Evolutionary conservation across 2,329 filamentous ascomycete species (phyloP).

Genomic region (Fusarium phyllophilum): DNA sequence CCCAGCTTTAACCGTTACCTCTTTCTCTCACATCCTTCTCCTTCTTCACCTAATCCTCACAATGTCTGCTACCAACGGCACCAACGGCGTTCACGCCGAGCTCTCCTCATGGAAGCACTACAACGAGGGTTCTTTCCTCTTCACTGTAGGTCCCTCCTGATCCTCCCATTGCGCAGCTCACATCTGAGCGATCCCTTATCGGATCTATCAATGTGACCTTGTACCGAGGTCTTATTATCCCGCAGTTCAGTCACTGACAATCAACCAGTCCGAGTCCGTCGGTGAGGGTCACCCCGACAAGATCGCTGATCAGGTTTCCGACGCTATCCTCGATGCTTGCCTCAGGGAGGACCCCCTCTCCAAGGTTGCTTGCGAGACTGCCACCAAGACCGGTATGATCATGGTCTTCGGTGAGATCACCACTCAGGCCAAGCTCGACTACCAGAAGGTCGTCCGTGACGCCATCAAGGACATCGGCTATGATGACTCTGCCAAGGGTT

Average conservation of each 20-base stretch:
- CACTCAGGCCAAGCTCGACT: constrained; percentile 94
- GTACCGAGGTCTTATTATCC: constrained; percentile 11
- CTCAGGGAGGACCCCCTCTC: constrained; percentile 93
- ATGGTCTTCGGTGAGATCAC: constrained; percentile 99
- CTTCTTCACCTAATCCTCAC: constrained; percentile 50
- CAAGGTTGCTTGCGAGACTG: constrained; percentile 99
- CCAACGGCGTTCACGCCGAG: constrained; percentile 51
- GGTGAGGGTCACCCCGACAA: constrained; percentile 95
- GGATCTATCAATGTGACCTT: neutral
- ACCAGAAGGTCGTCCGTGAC: constrained; percentile 95
- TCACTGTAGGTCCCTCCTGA: constrained; percentile 68
- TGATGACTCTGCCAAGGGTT: constrained; percentile 95
- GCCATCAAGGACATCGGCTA: constrained; percentile 99
- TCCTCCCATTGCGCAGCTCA: neutral
- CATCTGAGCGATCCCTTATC: neutral
- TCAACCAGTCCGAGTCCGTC: constrained; percentile 80
- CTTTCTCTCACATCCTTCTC: constrained; percentile 24
- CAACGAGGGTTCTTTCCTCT: constrained; percentile 80
- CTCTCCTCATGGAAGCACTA: constrained; percentile 56
- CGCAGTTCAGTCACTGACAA: constrained; percentile 39
- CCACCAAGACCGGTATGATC: constrained; percentile 99
- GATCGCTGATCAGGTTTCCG: constrained; percentile 98
- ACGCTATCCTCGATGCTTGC: constrained; percentile 98
- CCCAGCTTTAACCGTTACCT: constrained; percentile 37
- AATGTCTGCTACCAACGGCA: constrained; percentile 65